Base-by-base conservation (phyloP, 202 grass and related monocot species). In the Carex arenaria region DNA sequence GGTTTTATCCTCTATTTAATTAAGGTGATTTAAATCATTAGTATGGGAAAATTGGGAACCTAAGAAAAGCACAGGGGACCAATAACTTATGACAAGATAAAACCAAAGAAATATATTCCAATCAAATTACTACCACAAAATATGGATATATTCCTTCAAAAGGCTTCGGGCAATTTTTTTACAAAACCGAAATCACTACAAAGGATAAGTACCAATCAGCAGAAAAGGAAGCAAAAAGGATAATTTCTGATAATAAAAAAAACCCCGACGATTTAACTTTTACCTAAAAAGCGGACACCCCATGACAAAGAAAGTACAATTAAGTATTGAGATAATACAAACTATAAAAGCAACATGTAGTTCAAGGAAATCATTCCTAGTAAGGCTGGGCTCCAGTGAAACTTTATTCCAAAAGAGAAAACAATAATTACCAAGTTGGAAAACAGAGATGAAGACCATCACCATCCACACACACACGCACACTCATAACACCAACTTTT, bases 241-340 rank as follows among this genome's bases (percentile, higher is more conserved):
- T 38, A 38, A 40, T 40, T 40, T 40, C 36, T 40, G 15, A 78
- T 30, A 57, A 20, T 36, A 38, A 78, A 36, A 31, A 78, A 78
- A 10, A 0, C 13, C 53, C 53, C 1, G 17, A 38, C 30, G 59
- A 77, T 36, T 76, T 34, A 40, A 78, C 54, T 78, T 60, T 56
- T 34, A 60, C 52, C 51, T 12, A 57, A 10, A 78, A 0, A 78
- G 30, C 1, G 1, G 30, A 40, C 17, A 23, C 23, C 49, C 13
- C 11, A 54, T 54, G 72, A 56, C 47, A 76, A 54, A 15, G 71
- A 31, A 51, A 75, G 72, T 76, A 76, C 72, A 76, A 18, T 76
- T 32, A 76, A 76, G 7, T 56, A 76, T 54, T 76, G 26, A n/a
- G 26, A 75, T 31, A 73, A 30, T 76, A 18, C 72, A 76, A 76